Percentiles rank a stretch among this genome's conserved stretches.
Conservation (phyloP, 768 basidiomycete species). For the Lentinula aciculospora region DNA sequence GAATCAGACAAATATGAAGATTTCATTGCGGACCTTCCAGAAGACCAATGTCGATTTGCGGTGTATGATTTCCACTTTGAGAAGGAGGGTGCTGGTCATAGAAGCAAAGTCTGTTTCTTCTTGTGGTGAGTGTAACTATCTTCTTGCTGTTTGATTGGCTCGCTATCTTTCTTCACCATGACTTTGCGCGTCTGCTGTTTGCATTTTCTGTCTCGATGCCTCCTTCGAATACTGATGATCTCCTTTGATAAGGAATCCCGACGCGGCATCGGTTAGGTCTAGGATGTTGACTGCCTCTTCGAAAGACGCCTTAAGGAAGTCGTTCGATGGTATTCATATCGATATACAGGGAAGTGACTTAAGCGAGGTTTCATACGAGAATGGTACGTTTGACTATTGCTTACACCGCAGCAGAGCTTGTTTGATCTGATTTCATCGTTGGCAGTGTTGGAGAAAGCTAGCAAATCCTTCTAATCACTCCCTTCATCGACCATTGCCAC, state of each 20-base stretch:
- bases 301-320: conserved; percentile 67
- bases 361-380: conserved; percentile 66
- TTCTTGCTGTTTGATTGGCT: background rate
- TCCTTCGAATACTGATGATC: conserved; percentile 17
- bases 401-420: background rate
- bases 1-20: conserved; percentile 51
- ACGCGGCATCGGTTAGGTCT: conserved; percentile 74
- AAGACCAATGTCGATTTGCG: conserved; percentile 77
- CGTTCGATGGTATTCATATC: conserved; percentile 67
- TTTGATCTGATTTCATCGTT: background rate
- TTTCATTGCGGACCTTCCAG: conserved; percentile 72
- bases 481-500: background rate
- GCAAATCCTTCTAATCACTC: conserved; percentile 18
- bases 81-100: conserved; percentile 63
- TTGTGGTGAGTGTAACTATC: conserved; percentile 64
- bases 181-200: background rate
- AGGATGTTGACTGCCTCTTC: conserved; percentile 96
- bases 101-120: conserved; percentile 83
- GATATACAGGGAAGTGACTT: conserved; percentile 86
- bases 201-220: background rate
- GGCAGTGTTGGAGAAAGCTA: conserved; percentile 28
- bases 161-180: background rate
- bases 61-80: conserved; percentile 88
- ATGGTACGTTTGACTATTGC: conserved; percentile 41
- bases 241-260: conserved; percentile 67